Evolutionary conservation across 176 grass and related monocot genomes (phyloP), one percentile per base, ranked within the genome.

Genomic region (Saccharum spontaneum): DNA sequence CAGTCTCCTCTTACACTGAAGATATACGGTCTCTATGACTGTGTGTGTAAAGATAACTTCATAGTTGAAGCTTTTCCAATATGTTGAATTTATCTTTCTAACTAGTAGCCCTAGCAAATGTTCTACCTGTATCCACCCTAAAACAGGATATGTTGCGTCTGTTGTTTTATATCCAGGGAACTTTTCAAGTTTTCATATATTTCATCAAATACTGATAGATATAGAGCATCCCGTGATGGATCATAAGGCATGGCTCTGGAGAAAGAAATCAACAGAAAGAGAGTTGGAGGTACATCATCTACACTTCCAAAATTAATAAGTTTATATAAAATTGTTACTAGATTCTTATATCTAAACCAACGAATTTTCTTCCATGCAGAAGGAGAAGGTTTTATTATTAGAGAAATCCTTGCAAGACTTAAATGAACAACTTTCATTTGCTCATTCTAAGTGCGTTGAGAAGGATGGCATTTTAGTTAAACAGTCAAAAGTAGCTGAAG

Each of bases 221-320:
- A 79, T 30, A 48, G 7, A 83, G 17, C 33, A 63, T 84, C 16
- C 5, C 61, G 11, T 44, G 7, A 98, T 98, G 97, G 97, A 98
- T 73, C 90, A 83, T 37, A 98, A 98, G 86, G 78, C 91, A 87
- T 98, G 97, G 97, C 78, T 87, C 81, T 98, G 97, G 97, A 98
- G 87, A 91, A 93, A 89, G 73, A 98, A 88, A 75, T 77, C 93
- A 61, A 86, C 91, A 18, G 76, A 73, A 11, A 83, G 84, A 66
- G 83, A 90, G 66, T 82, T 75, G 3, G 81, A 86, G 87, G 86
- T 88, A 90, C 50, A 59, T 78, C 57, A 80, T 79, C 37, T 55
- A 48, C 28, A 54, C 59, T 63, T 71, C 75, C 59, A 71, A 30
- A 69, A 33, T 38, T 41, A 57, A 28, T 1, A 54, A 30, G 23